Conservation (phyloP, 23 red algal species). For the Pyropia yezoensis region DNA sequence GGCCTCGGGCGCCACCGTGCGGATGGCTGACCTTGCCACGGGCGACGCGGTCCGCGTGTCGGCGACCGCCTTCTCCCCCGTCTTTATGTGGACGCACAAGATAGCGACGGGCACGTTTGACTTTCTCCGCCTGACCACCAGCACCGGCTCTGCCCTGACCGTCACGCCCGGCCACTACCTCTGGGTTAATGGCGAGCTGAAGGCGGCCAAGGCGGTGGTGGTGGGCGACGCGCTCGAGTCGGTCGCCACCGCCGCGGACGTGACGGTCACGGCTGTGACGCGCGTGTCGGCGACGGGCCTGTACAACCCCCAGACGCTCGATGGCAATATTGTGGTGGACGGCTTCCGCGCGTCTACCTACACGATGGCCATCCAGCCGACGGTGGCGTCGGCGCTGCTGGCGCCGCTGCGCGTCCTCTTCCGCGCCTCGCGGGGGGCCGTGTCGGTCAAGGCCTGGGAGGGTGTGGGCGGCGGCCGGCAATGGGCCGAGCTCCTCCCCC, state of each 20-base stretch:
- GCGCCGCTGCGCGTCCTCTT: conserved; percentile 15
- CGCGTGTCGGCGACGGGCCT: conserved; percentile 12
- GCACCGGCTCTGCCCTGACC: conserved; percentile 19
- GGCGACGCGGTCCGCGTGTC: conserved; percentile 49
- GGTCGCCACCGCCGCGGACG: background rate
- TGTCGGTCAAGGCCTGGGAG: too few species aligned
- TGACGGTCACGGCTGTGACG: conserved; percentile 13
- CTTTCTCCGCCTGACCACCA: conserved; percentile 23
- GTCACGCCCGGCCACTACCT: conserved; percentile 43
- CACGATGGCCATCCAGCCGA: conserved; percentile 14
- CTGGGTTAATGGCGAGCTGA: conserved; percentile 19
- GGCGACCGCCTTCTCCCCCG: conserved; percentile 17
- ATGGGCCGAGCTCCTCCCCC: too few species aligned
- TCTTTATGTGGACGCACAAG: conserved; percentile 73
- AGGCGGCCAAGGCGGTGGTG: conserved; percentile 5
- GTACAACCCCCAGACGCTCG: conserved; percentile 60
- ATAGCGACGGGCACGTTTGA: conserved; percentile 4
- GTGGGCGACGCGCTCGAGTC: conserved; percentile 18
- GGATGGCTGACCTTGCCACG: conserved; percentile 29
- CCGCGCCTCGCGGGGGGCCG: too few species aligned
- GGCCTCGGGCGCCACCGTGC: conserved; percentile 28
- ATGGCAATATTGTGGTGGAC: conserved; percentile 32
- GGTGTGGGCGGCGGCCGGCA: too few species aligned
- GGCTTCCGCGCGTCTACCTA: conserved; percentile 18
- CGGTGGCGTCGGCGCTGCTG: conserved; percentile 18